A percentile compares a stretch with the other conserved stretches of the same genome.
Conservation (phyloP, 768 basidiomycete genomes). For the Grammothele lineata region DNA sequence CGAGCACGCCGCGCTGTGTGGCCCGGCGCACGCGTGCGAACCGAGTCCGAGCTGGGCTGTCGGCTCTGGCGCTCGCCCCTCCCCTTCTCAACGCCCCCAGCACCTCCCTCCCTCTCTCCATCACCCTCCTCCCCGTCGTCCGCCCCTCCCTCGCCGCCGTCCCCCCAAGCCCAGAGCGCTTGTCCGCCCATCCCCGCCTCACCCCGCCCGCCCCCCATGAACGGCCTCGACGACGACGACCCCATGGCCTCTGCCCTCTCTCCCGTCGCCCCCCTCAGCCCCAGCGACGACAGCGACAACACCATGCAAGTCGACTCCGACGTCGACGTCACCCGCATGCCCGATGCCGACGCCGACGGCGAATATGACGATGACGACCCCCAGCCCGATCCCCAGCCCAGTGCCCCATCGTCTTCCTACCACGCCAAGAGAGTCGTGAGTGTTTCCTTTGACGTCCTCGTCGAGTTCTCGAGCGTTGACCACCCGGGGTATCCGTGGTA, state of each 20-base stretch:
- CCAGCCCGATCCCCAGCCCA: constrained; percentile 33
- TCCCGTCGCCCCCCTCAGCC: constrained; percentile 22
- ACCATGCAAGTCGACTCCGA: constrained; percentile 75
- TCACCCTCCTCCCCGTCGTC: constrained; percentile 22
- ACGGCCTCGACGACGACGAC: constrained; percentile 21
- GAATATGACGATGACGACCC: constrained; percentile 61
- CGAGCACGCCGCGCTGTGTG: constrained; percentile 30
- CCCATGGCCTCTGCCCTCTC: constrained; percentile 22
- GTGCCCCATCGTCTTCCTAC: constrained; percentile 36
- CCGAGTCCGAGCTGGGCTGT: constrained; percentile 31
- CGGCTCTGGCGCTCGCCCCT: constrained; percentile 33
- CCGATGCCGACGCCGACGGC: constrained; percentile 45
- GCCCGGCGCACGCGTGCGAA: constrained; percentile 36
- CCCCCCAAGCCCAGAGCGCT: constrained; percentile 18
- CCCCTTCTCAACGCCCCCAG: constrained; percentile 29
- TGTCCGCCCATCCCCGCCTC: background rate
- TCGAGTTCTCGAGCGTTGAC: constrained; percentile 13
- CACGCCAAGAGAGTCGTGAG: constrained; percentile 27
- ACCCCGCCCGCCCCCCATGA: constrained; percentile 17
- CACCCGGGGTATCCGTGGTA: constrained; percentile 16
- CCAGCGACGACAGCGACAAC: constrained; percentile 41
- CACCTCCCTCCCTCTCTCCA: constrained; percentile 25
- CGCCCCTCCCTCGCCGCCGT: constrained; percentile 20
- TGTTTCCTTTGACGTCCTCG: constrained; percentile 2
- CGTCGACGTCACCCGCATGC: constrained; percentile 34